phyloP scores from a whole-genome alignment of 2,329 filamentous ascomycete species.

The Grosmannia huntii region DNA sequence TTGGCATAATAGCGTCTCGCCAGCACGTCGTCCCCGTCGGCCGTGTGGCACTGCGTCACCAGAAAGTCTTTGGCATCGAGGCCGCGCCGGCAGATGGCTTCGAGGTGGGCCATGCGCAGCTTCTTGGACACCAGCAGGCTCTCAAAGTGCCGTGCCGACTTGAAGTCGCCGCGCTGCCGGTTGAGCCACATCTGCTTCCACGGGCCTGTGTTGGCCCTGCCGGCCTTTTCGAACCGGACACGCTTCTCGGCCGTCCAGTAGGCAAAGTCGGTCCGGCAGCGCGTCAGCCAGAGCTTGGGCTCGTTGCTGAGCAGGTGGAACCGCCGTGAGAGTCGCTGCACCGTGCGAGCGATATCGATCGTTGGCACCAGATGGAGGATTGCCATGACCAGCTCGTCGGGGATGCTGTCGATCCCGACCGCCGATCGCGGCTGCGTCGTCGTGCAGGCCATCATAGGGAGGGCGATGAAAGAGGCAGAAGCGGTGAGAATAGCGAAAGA shows the following conservation, averaged over 20 bases:
- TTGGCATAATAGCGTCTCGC: conserved; percentile 63
- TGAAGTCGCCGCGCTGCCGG: conserved; percentile 38
- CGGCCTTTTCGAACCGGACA: conserved; percentile 37
- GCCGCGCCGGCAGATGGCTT: conserved; percentile 57
- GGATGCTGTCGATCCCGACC: conserved; percentile 37
- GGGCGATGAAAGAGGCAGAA: neutral
- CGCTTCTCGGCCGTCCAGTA: conserved; percentile 62
- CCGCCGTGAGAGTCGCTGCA: conserved; percentile 46
- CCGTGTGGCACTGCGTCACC: conserved; percentile 47
- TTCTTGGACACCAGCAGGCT: conserved; percentile 58
- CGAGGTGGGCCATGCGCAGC: conserved; percentile 55
- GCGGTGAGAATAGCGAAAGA: neutral
- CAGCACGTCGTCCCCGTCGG: conserved; percentile 55
- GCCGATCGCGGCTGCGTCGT: conserved; percentile 9
- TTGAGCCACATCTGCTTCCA: conserved; percentile 62
- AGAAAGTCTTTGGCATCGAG: conserved; percentile 86
- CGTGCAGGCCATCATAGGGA: neutral
- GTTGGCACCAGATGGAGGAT: conserved; percentile 55
- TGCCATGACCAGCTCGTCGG: conserved; percentile 74
- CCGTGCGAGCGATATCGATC: conserved; percentile 33
- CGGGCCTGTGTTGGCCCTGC: conserved; percentile 35
- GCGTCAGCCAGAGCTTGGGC: conserved; percentile 64
- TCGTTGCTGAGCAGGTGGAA: conserved; percentile 56
- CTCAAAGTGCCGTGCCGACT: conserved; percentile 45
- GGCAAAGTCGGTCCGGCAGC: conserved; percentile 56